Evolutionary conservation across 768 basidiomycete species (phyloP).

Genomic region (Suillus cothurnatus): DNA sequence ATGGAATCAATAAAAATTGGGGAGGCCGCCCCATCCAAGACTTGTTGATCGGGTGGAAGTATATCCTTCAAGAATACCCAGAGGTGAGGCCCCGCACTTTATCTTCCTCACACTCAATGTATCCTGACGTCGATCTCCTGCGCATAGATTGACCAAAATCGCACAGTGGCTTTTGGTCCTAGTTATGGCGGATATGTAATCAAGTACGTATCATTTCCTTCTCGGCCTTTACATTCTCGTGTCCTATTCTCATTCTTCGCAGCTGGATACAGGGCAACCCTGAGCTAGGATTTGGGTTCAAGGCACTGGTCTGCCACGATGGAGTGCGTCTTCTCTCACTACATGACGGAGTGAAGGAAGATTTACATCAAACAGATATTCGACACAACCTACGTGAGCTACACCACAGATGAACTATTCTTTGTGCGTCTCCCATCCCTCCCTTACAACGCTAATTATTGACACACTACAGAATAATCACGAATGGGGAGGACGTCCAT

Average conservation of each 20-base stretch:
- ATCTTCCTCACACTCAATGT: background rate
- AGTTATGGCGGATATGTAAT: too few relatives aligned
- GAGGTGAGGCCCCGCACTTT: background rate
- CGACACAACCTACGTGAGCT: slow-evolving; percentile 78
- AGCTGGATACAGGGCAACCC: slow-evolving; percentile 35
- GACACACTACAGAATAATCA: slow-evolving; percentile 68
- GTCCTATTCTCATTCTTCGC: too few relatives aligned
- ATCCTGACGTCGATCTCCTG: too few relatives aligned
- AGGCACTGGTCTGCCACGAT: slow-evolving; percentile 90
- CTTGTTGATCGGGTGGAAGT: too few relatives aligned
- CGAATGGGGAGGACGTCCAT: slow-evolving; percentile 84
- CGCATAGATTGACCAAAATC: too few relatives aligned
- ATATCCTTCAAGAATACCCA: too few relatives aligned
- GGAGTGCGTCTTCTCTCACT: slow-evolving; percentile 53
- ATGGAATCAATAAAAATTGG: slow-evolving; percentile 62
- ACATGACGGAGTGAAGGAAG: background rate
- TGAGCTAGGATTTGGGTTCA: slow-evolving; percentile 86
- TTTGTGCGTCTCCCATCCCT: slow-evolving; percentile 56
- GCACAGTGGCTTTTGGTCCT: too few relatives aligned
- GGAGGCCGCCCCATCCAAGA: too few relatives aligned
- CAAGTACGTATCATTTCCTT: too few relatives aligned
- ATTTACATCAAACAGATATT: slow-evolving; percentile 52
- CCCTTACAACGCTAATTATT: background rate
- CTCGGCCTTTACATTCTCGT: too few relatives aligned
- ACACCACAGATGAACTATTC: slow-evolving; percentile 88